These are phyloP conservation scores for Mycena sp. DNA, from an alignment of 1,284 basidiomycete species.

Conservation along the genomic window DNA sequence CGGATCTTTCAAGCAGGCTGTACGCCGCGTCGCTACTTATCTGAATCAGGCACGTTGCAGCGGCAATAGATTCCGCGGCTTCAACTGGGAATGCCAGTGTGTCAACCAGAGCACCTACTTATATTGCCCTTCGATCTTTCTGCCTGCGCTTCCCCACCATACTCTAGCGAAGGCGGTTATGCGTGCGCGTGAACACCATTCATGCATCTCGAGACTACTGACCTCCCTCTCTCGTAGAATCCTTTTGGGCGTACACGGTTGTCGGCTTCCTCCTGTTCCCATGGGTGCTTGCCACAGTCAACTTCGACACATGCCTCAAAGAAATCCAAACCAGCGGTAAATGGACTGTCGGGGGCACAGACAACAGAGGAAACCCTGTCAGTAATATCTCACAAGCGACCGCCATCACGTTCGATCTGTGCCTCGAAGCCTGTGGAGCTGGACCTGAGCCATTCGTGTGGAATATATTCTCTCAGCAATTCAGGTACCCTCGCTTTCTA, in stretches of 20 bases:
- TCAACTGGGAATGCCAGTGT: too few species aligned
- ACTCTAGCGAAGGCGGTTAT: too few species aligned
- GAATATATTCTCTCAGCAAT: slow-evolving; percentile 37
- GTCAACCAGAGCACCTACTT: too few species aligned
- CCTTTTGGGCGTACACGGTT: background rate
- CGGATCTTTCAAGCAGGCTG: too few species aligned
- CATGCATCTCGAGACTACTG: too few species aligned
- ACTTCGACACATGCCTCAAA: slow-evolving; percentile 28
- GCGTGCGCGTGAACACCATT: too few species aligned
- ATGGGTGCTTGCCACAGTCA: background rate
- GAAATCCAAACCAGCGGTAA: slow-evolving; percentile 21
- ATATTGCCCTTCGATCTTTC: too few species aligned
- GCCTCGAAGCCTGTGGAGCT: slow-evolving; percentile 32
- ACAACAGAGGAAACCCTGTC: slow-evolving; percentile 30
- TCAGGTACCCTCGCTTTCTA: slow-evolving; percentile 21
- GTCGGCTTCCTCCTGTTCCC: background rate
- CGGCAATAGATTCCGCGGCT: too few species aligned
- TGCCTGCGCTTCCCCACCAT: too few species aligned
- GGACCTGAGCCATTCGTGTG: slow-evolving; percentile 32
- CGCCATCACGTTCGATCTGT: slow-evolving; percentile 34
- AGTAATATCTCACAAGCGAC: slow-evolving; percentile 32
- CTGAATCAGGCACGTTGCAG: too few species aligned
- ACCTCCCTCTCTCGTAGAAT: too few species aligned
- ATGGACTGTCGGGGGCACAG: slow-evolving; percentile 24
- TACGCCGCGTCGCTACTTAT: too few species aligned